These are phyloP conservation scores for Manihot esculenta DNA, from an alignment of 441 rosid species.

Conservation along the genomic window DNA sequence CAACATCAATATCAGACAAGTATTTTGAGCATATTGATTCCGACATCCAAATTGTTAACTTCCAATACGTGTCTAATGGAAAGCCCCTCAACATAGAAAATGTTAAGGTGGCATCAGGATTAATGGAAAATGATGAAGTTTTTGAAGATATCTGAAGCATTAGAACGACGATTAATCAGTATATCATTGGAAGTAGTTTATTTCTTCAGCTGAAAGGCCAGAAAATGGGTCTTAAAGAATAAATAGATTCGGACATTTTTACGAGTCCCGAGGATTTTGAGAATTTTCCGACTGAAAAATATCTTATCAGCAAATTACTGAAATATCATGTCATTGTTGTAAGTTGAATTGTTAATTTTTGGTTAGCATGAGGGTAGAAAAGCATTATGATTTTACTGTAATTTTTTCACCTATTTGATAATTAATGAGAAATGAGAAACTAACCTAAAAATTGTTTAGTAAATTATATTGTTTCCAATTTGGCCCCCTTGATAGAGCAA, in stretches of 20 bases:
- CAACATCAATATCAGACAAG: constrained; percentile 89
- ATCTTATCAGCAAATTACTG: background rate
- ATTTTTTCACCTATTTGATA: no score
- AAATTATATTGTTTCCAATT: no score
- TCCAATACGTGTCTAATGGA: background rate
- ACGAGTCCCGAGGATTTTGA: no score
- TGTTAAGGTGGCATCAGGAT: background rate
- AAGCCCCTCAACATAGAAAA: background rate
- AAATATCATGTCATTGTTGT: background rate
- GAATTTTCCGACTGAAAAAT: background rate
- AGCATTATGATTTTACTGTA: no score
- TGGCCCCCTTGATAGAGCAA: no score
- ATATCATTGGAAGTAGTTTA: background rate
- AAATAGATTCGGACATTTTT: no score
- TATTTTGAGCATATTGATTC: constrained; percentile 37
- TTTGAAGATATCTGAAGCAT: background rate
- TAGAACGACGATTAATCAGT: background rate
- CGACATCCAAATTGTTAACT: background rate
- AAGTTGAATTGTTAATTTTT: no score
- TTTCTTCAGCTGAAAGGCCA: background rate
- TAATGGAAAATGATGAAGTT: background rate
- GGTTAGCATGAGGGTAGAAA: no score
- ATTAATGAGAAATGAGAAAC: no score
- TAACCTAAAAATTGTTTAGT: no score
- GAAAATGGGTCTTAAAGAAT: background rate